These are phyloP conservation scores for Haematococcus lacustris DNA, from an alignment of 139 green algal species.

Conservation along the genomic window DNA sequence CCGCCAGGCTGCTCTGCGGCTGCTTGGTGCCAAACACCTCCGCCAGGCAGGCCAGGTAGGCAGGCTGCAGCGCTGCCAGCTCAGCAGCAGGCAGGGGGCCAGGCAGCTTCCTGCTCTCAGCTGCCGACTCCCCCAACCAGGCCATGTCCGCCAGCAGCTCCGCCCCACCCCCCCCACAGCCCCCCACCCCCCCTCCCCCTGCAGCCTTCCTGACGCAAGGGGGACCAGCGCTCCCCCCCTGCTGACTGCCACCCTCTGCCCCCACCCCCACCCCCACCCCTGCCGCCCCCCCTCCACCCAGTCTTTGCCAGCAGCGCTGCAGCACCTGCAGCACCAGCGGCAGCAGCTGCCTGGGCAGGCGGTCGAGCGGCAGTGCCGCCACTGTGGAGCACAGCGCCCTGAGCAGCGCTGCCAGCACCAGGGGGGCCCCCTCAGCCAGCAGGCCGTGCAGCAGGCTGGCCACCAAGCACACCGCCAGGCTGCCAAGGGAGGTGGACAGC, in stretches of 20 bases:
- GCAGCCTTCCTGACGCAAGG: neutral
- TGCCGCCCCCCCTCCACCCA: no score
- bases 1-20: constrained; percentile 13
- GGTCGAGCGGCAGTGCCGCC: constrained; percentile 40
- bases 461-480: constrained; percentile 34
- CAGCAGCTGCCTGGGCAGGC: constrained; percentile 48
- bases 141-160: no score
- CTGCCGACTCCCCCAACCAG: no score
- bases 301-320: constrained; percentile 15
- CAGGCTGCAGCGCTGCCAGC: constrained; percentile 9
- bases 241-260: no score
- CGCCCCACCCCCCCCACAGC: no score
- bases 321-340: constrained; percentile 8
- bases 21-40: constrained; percentile 43
- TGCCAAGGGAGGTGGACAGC: constrained; percentile 52
- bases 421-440: constrained; percentile 7
- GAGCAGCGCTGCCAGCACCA: constrained; percentile 36
- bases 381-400: constrained; percentile 46
- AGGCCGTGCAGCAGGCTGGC: constrained; percentile 31
- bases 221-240: neutral
- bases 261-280: no score
- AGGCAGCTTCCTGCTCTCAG: no score
- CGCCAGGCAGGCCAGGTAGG: constrained; percentile 39
- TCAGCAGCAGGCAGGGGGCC: constrained; percentile 5
- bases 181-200: no score